These are phyloP conservation scores for Geotrichum candidum DNA, from an alignment of 1,139 yeast genomes.

Conservation along the genomic window DNA sequence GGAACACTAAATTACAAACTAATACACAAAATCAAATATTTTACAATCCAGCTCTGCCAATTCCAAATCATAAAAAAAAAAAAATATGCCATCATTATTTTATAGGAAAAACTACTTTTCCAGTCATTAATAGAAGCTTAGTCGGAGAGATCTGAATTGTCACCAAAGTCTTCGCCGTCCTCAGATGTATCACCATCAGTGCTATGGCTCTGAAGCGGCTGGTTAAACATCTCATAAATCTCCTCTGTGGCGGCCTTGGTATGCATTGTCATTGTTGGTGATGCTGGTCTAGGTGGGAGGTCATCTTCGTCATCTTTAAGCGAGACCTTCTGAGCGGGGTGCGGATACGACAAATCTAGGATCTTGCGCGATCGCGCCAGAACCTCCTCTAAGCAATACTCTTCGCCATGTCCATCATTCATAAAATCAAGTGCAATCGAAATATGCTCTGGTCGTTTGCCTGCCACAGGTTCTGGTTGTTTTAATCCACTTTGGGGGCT, in stretches of 20 bases:
- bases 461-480: conserved; percentile 19
- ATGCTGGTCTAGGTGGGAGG: conserved; percentile 25
- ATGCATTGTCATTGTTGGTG: conserved; percentile 72
- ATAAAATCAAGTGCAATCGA: conserved; percentile 46
- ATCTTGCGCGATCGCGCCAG: conserved; percentile 45
- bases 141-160: not conserved
- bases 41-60: too few species aligned
- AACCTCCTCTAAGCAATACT: conserved; percentile 57
- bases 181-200: conserved; percentile 23
- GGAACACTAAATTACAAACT: too few species aligned
- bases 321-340: conserved; percentile 22
- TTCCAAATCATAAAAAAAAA: too few species aligned
- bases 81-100: too few species aligned
- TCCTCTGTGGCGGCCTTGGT: conserved; percentile 75
- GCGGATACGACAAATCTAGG: conserved; percentile 20
- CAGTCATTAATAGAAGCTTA: not conserved
- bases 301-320: conserved; percentile 23
- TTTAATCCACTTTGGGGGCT: not conserved
- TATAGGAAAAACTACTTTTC: not conserved
- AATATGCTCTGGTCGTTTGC: conserved; percentile 56
- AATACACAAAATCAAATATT: too few species aligned
- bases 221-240: conserved; percentile 69
- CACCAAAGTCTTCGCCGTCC: conserved; percentile 9
- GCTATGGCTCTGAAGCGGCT: conserved; percentile 41
- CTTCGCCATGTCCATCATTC: conserved; percentile 43